Evolutionary conservation across 306 rosid species (phyloP).

Genomic region (Lathyrus oleraceus): DNA sequence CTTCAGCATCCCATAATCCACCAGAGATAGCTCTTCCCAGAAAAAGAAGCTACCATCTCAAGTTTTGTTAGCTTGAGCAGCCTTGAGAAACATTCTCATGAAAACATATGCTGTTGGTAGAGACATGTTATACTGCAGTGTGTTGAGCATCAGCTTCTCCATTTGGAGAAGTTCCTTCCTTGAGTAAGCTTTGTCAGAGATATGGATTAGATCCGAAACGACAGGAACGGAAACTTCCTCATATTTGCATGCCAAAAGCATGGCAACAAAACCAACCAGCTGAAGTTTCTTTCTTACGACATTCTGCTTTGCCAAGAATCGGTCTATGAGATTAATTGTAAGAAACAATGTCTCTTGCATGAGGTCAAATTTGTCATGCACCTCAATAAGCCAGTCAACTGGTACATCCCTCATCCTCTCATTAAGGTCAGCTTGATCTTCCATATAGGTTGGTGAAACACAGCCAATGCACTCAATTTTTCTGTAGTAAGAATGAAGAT

Average conservation of each 20-base stretch:
- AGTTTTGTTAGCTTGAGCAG: constrained; percentile 83
- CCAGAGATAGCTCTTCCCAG: constrained; percentile 87
- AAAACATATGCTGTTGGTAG: constrained; percentile 86
- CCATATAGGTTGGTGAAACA: constrained; percentile 68
- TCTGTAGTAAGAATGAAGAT: constrained; percentile 66
- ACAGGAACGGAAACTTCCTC: constrained; percentile 90
- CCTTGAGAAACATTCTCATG: constrained; percentile 83
- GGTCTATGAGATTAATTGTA: constrained; percentile 77
- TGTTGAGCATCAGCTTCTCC: constrained; percentile 85
- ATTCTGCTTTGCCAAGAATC: constrained; percentile 68
- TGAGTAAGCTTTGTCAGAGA: constrained; percentile 89
- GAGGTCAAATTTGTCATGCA: constrained; percentile 90
- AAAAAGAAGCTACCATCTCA: constrained; percentile 76
- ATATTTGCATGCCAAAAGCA: constrained; percentile 97
- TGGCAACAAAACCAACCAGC: constrained; percentile 90
- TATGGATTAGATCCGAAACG: constrained; percentile 79
- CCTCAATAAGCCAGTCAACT: constrained; percentile 97
- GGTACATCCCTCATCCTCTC: constrained; percentile 89
- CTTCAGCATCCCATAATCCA: constrained; percentile 85
- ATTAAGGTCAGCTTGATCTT: constrained; percentile 75
- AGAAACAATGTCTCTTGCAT: constrained; percentile 90
- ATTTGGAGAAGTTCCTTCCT: constrained; percentile 75
- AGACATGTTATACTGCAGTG: constrained; percentile 87
- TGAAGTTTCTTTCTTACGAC: constrained; percentile 90
- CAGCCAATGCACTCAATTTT: constrained; percentile 66